phyloP scores from a whole-genome alignment of 306 rosid genomes.

The Cicer yamashitae region DNA sequence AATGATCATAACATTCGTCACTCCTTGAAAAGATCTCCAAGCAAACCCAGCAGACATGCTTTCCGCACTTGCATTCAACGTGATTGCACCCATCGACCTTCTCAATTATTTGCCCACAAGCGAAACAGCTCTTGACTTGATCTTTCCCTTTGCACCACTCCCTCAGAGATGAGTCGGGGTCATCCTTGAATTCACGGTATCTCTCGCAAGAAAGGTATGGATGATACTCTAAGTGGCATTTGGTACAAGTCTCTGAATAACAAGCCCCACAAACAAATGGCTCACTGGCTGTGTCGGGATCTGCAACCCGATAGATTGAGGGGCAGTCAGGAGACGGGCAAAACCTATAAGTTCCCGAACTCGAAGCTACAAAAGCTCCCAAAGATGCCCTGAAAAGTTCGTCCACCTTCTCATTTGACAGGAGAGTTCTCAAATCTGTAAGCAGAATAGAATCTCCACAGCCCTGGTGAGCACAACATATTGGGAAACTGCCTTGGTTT shows the following conservation, averaged over 20 bases:
- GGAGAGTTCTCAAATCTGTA: constrained; percentile 63
- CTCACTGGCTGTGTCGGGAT: constrained; percentile 53
- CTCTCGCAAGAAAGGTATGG: constrained; percentile 77
- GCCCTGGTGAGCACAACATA: constrained; percentile 62
- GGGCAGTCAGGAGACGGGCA: constrained; percentile 98
- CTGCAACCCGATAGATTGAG: constrained; percentile 72
- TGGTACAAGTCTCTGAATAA: constrained; percentile 79
- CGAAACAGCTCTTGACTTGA: constrained; percentile 75
- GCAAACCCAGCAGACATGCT: constrained; percentile 93
- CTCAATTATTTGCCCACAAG: constrained; percentile 75
- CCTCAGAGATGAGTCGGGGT: constrained; percentile 80
- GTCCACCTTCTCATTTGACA: constrained; percentile 70
- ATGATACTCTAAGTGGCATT: constrained; percentile 90
- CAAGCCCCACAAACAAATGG: constrained; percentile 88
- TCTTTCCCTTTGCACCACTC: constrained; percentile 85
- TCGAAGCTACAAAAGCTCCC: constrained; percentile 70
- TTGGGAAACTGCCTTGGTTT: constrained; percentile 79
- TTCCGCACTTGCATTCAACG: constrained; percentile 83
- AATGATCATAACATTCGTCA: constrained; percentile 77
- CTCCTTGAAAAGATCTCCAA: constrained; percentile 61
- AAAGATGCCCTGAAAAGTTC: constrained; percentile 89
- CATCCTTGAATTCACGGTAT: constrained; percentile 77
- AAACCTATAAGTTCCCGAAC: constrained; percentile 70
- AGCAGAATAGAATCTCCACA: constrained; percentile 65
- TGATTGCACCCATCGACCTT: constrained; percentile 95